phyloP scores from a whole-genome alignment of 108 stramenopile species.

The Cyclotella baltica region DNA sequence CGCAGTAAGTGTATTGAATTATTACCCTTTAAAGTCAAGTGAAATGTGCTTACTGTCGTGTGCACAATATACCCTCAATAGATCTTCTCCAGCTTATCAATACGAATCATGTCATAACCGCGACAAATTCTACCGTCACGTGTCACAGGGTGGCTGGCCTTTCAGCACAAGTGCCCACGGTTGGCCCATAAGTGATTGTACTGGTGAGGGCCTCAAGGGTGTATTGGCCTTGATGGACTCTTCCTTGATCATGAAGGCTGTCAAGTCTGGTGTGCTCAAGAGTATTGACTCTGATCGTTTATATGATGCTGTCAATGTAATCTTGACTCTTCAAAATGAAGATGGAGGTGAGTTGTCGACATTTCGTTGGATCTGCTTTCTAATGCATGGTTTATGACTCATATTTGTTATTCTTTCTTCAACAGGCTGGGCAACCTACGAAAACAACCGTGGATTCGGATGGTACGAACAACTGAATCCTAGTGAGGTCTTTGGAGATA shows the following conservation, averaged over 20 bases:
- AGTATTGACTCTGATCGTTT: slow-evolving; percentile 72
- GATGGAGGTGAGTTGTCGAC: slow-evolving; percentile 74
- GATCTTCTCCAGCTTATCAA: slow-evolving; percentile 73
- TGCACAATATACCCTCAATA: slow-evolving; percentile 8
- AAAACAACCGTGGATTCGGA: slow-evolving; percentile 97
- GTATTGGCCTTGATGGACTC: slow-evolving; percentile 74
- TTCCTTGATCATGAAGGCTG: slow-evolving; percentile 58
- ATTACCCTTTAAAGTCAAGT: no score
- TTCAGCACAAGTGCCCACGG: slow-evolving; percentile 98
- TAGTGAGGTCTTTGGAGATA: slow-evolving; percentile 98
- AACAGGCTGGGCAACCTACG: slow-evolving; percentile 96
- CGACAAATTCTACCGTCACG: slow-evolving; percentile 90
- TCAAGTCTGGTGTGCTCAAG: slow-evolving; percentile 53
- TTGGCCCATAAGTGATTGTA: slow-evolving; percentile 99
- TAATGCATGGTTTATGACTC: background rate
- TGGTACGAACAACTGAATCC: slow-evolving; percentile 99
- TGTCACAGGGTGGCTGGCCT: slow-evolving; percentile 98
- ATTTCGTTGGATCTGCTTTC: background rate
- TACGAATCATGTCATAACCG: slow-evolving; percentile 83
- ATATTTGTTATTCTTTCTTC: background rate
- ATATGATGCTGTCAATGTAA: slow-evolving; percentile 84
- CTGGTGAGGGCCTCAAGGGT: slow-evolving; percentile 96
- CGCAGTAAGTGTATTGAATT: slow-evolving; percentile 49
- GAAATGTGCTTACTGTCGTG: background rate
- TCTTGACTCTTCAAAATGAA: slow-evolving; percentile 94